Percentiles rank a stretch among this genome's conserved stretches.
These are phyloP conservation scores for Macrocystidia cucumis DNA, from an alignment of 1,284 basidiomycete species.

Conservation along the genomic window DNA sequence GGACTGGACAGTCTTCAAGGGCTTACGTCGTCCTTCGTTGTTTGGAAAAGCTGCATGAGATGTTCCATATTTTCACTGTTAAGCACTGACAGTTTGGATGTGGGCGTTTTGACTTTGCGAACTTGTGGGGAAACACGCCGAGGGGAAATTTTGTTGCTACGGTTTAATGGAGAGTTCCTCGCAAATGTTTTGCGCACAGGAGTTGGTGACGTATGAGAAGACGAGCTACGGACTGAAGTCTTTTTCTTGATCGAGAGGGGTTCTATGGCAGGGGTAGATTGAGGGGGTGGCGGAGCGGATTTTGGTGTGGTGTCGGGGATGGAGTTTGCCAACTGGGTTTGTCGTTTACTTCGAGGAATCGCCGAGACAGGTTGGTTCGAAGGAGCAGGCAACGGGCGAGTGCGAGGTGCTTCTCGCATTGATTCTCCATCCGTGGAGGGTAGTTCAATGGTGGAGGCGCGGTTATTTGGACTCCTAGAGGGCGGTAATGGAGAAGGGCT, in stretches of 20 bases:
- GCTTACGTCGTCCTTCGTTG: constrained; percentile 65
- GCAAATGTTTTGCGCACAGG: constrained; percentile 32
- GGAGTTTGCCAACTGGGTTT: constrained; percentile 45
- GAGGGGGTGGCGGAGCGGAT: constrained; percentile 18
- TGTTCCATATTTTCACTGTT: constrained; percentile 31
- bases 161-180: constrained; percentile 42
- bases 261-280: constrained; percentile 36
- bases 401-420: constrained; percentile 28
- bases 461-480: constrained; percentile 24
- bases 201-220: constrained; percentile 27
- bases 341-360: constrained; percentile 62
- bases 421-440: constrained; percentile 36
- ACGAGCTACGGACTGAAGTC: constrained; percentile 39
- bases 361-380: constrained; percentile 28
- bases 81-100: constrained; percentile 13
- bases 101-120: constrained; percentile 17
- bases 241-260: constrained; percentile 81
- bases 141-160: constrained; percentile 39
- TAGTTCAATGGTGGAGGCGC: constrained; percentile 18
- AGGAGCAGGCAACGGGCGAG: constrained; percentile 20
- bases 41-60: constrained; percentile 38
- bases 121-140: constrained; percentile 48
- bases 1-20: constrained; percentile 2
- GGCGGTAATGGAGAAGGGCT: constrained; percentile 60
- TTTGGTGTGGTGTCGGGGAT: constrained; percentile 45